A percentile compares a stretch with the other conserved stretches of the same genome.
phyloP scores from a whole-genome alignment of 2,329 filamentous ascomycete species.

The Paraphaeosphaeria sporulosa region DNA sequence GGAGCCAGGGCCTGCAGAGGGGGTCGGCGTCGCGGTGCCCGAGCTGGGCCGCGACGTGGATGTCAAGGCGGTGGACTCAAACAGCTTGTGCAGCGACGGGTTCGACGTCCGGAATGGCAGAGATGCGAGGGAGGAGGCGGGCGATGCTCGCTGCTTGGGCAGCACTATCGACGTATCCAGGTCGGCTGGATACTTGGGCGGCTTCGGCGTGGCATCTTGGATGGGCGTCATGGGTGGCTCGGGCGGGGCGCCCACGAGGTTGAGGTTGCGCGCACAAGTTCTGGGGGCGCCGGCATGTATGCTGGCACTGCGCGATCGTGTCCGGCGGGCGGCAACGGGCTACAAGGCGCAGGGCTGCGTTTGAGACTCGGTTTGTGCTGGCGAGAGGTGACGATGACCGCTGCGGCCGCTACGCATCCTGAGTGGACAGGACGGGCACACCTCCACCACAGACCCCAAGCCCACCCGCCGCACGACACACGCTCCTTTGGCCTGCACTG shows the following conservation, averaged over 20 bases:
- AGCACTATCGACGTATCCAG: constrained; percentile 67
- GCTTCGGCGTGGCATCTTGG: constrained; percentile 49
- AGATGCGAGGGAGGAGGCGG: constrained; percentile 66
- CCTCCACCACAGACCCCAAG: constrained; percentile 33
- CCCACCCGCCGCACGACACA: constrained; percentile 3
- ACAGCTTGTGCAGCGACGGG: constrained; percentile 60
- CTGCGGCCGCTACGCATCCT: constrained; percentile 44
- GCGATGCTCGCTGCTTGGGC: constrained; percentile 67
- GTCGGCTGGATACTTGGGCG: constrained; percentile 61
- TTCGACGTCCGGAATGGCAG: constrained; percentile 63
- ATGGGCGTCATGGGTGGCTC: constrained; percentile 50
- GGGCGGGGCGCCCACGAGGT: constrained; percentile 46
- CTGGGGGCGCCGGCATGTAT: constrained; percentile 46
- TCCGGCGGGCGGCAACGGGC: constrained; percentile 12
- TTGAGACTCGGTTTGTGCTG: constrained; percentile 19
- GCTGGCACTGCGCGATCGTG: constrained; percentile 17
- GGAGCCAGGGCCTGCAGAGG: constrained; percentile 45
- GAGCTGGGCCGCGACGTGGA: constrained; percentile 52
- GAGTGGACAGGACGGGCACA: constrained; percentile 39
- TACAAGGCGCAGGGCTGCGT: constrained; percentile 9
- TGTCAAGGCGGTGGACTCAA: constrained; percentile 58
- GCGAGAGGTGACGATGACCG: constrained; percentile 32
- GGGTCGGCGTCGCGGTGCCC: constrained; percentile 53
- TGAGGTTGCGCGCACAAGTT: constrained; percentile 36
- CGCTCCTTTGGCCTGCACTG: constrained; percentile 17